Evolutionary conservation across 2,329 filamentous ascomycete species (phyloP).

Genomic region (Lecanoromycetidae sp.): DNA sequence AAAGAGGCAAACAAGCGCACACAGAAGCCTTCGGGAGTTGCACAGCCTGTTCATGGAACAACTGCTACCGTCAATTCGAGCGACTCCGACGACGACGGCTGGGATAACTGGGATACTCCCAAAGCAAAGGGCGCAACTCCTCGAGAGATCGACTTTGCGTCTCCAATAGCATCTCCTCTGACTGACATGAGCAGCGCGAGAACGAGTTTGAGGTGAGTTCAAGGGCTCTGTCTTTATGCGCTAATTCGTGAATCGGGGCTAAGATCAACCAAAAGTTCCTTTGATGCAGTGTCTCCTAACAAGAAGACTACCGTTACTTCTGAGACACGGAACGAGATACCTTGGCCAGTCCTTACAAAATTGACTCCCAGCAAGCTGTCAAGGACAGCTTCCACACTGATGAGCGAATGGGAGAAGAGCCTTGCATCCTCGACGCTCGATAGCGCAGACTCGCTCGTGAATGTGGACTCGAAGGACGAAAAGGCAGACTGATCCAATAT

Average conservation of each 20-base stretch:
- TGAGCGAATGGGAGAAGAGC: conserved; percentile 84
- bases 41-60: not conserved
- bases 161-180: conserved; percentile 5
- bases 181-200: conserved; percentile 17
- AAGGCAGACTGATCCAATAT: not conserved
- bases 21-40: not conserved
- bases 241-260: not conserved
- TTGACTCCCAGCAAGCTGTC: conserved; percentile 66
- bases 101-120: conserved; percentile 17
- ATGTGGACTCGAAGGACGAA: not conserved
- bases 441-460: not conserved
- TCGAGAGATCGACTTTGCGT: not conserved
- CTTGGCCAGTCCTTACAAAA: conserved; percentile 61
- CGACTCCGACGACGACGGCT: conserved; percentile 26
- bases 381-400: conserved; percentile 68
- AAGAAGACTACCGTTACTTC: not conserved
- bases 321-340: conserved; percentile 27
- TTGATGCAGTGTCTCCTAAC: conserved; percentile 3
- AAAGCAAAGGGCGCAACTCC: not conserved
- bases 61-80: conserved; percentile 21
- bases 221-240: not conserved
- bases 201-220: conserved; percentile 17
- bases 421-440: conserved; percentile 27
- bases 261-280: conserved; percentile 6
- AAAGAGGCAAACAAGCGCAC: too few species aligned